Base-by-base conservation (phyloP, 2,329 filamentous ascomycete species). In the Madurella mycetomatis region DNA sequence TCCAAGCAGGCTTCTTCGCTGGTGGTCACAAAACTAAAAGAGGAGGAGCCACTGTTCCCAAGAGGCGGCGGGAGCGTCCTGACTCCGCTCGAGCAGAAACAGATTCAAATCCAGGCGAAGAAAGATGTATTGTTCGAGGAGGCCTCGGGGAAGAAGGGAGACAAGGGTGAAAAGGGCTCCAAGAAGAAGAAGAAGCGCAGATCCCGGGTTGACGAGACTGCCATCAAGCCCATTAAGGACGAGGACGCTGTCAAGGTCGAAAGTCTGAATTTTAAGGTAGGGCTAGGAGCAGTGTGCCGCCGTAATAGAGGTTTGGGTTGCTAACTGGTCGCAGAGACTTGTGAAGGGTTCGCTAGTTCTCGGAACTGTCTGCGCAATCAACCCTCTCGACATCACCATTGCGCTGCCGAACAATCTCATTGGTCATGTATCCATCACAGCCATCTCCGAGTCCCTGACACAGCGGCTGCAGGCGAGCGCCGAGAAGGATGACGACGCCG, bases 11-110 rank as follows among this genome's bases (percentile, higher is more conserved):
- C 71, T 13, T 61, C 50, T 13, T 49, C 57, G 5, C 53, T 64
- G 2, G 57, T 74, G 31, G 67, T 80, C 51, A 77, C 78, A 39
- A 67, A 75, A 11, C 67, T 82, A 48, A 84, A 80, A 69, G 87
- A 94, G 61, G 94, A 97, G 62, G 94, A 96, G 68, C 85, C 86
- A 34, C 79, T 92, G 43, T 99, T 99, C 66, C 92, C 94, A 62
- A 84, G 94, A 78, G 94, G 94, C 53, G 95, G 94, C 42, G 92
- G 85, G 50, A 95, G 90, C 67, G 80, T 96, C 49, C 76, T 99
- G 68, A 96, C 94, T 1, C 92, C 94, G 17, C 77, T 99, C 49
- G 94, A 99, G 70, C 88, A 95, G 69, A 96, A 96, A 74, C 90
- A 97, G 72, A 97, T 99, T 59, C 87, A 94, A 65, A 86, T 95